Percentiles rank a stretch among this genome's conserved stretches.
These are phyloP conservation scores for Rauvolfia tetraphylla DNA, from an alignment of 257 asterid genomes.

Conservation along the genomic window DNA sequence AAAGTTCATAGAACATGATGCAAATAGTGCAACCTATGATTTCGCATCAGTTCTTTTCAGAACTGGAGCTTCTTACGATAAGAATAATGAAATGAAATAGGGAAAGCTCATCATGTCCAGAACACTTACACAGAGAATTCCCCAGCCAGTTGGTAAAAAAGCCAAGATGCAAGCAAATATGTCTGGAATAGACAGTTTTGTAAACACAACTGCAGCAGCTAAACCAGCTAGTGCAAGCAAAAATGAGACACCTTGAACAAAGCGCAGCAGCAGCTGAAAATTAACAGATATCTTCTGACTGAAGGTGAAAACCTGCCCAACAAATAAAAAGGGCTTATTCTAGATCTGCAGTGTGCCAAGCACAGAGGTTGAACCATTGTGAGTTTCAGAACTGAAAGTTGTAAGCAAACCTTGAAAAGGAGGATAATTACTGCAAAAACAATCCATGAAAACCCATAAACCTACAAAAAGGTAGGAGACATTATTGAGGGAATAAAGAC, in stretches of 20 bases:
- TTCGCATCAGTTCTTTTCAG: not conserved
- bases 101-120: not conserved
- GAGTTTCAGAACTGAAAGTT: not conserved
- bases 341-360: not conserved
- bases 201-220: conserved; percentile 58
- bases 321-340: not conserved
- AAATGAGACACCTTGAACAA: conserved; percentile 82
- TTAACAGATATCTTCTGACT: conserved; percentile 97
- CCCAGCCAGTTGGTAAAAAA: conserved; percentile 99
- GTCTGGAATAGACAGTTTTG: conserved; percentile 58
- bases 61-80: not conserved
- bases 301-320: conserved; percentile 85
- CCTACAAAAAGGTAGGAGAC: conserved; percentile 37
- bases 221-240: conserved; percentile 79
- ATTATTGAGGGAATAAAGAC: not conserved
- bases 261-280: conserved; percentile 90
- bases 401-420: conserved; percentile 77
- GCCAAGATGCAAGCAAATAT: conserved; percentile 87
- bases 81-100: not conserved
- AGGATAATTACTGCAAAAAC: conserved; percentile 76
- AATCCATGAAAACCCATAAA: conserved; percentile 83
- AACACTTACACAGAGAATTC: conserved; percentile 80
- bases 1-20: not conserved
- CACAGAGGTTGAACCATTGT: not conserved
- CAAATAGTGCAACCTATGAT: not conserved